Percentiles rank a stretch among this genome's conserved stretches.
These are phyloP conservation scores for Eucalyptus paniculata DNA, from an alignment of 345 rosid genomes.

Conservation along the genomic window DNA sequence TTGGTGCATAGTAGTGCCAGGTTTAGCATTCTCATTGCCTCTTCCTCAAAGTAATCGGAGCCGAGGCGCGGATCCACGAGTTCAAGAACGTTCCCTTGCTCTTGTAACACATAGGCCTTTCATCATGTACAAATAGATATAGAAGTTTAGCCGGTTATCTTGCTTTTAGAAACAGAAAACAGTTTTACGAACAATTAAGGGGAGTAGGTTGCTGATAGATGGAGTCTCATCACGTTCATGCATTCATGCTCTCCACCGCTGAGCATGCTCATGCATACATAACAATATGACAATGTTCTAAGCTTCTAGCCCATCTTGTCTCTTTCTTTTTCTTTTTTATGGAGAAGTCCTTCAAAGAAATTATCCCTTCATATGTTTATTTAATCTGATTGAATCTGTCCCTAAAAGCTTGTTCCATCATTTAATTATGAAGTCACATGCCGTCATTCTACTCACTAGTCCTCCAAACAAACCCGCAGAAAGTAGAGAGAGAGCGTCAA, in stretches of 20 bases:
- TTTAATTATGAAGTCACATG: background rate
- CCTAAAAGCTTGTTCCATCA: background rate
- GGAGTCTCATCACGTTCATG: background rate
- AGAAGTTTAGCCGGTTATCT: background rate
- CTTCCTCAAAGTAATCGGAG: constrained; percentile 30
- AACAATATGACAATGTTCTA: background rate
- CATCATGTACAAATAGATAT: background rate
- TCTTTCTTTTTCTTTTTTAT: background rate
- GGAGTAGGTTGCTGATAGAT: background rate
- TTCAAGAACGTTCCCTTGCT: constrained; percentile 79
- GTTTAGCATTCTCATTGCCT: constrained; percentile 60
- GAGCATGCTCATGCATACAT: background rate
- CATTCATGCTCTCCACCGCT: background rate
- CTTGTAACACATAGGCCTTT: constrained; percentile 87
- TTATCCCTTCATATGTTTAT: background rate
- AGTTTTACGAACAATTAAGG: background rate
- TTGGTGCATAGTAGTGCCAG: constrained; percentile 78
- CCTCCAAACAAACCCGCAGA: background rate
- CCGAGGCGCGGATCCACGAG: constrained; percentile 72
- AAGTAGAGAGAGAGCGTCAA: background rate
- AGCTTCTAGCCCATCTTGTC: background rate
- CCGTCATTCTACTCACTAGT: background rate
- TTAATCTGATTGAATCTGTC: background rate
- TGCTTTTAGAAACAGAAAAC: background rate
- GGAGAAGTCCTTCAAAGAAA: background rate